phyloP scores from a whole-genome alignment of 192 early-diverging fungal species.

The Lunasporangiospora selenospora region DNA sequence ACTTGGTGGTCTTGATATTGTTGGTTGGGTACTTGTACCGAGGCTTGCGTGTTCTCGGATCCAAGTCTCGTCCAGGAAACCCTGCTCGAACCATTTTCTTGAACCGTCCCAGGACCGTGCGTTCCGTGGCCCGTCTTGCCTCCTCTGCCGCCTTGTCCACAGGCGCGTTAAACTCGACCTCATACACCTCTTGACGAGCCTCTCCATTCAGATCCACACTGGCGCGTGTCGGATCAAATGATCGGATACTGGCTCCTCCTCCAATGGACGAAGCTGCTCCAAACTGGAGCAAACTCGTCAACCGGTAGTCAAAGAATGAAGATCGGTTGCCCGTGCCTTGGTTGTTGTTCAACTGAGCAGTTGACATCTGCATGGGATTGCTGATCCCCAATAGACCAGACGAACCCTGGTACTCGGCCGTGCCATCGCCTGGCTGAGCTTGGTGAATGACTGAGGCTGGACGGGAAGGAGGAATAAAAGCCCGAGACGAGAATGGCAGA shows the following conservation, averaged over 20 bases:
- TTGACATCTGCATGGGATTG: slow-evolving; percentile 41
- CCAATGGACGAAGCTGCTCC: slow-evolving; percentile 40
- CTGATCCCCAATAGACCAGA: slow-evolving; percentile 27
- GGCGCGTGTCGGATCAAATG: slow-evolving; percentile 27
- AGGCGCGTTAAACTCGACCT: slow-evolving; percentile 42
- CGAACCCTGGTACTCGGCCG: slow-evolving; percentile 8
- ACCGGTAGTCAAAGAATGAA: slow-evolving; percentile 41
- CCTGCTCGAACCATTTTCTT: slow-evolving; percentile 36
- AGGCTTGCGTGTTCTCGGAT: slow-evolving; percentile 35
- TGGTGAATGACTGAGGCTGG: slow-evolving; percentile 32
- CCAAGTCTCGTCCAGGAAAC: slow-evolving; percentile 40
- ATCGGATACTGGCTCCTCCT: slow-evolving; percentile 36
- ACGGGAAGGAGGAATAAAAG: slow-evolving; percentile 41
- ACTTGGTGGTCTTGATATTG: slow-evolving; percentile 55
- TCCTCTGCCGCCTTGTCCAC: slow-evolving; percentile 19
- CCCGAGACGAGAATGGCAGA: slow-evolving; percentile 37
- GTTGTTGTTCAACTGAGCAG: slow-evolving; percentile 12
- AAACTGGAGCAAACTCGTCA: slow-evolving; percentile 27
- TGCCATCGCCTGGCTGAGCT: slow-evolving; percentile 3
- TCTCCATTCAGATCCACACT: slow-evolving; percentile 10
- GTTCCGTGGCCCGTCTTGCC: slow-evolving; percentile 17
- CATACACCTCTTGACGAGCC: slow-evolving; percentile 28
- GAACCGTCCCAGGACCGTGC: slow-evolving; percentile 22
- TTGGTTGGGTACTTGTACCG: slow-evolving; percentile 57
- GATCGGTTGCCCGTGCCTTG: slow-evolving; percentile 36